These are phyloP conservation scores for Trypanosoma scelopori DNA, from an alignment of 208 protist genomes.

Conservation along the genomic window DNA sequence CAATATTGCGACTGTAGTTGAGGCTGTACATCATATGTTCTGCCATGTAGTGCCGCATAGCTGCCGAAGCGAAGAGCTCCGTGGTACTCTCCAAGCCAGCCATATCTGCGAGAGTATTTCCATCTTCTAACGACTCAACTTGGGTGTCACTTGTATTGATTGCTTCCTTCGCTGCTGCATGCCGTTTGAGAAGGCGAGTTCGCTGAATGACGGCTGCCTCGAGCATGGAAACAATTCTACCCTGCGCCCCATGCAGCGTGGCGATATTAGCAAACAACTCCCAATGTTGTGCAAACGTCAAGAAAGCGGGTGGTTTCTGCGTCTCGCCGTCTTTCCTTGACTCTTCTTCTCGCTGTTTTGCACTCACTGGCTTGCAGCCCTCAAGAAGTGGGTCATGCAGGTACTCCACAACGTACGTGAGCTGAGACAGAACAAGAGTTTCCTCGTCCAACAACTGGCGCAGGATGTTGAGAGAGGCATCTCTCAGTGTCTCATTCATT, in stretches of 20 bases:
- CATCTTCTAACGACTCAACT: neutral
- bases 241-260: conserved; percentile 50
- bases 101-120: neutral
- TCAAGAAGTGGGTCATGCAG: conserved; percentile 48
- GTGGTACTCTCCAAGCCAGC: neutral
- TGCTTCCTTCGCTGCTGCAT: conserved; percentile 14
- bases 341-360: neutral
- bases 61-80: conserved; percentile 27
- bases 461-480: conserved; percentile 52
- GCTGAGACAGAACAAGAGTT: conserved; percentile 37
- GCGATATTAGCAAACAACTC: conserved; percentile 74
- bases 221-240: conserved; percentile 45
- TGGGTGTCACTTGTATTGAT: neutral
- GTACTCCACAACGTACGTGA: conserved; percentile 71
- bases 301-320: conserved; percentile 23
- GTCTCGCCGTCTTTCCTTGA: neutral
- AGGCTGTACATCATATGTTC: conserved; percentile 83
- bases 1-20: conserved; percentile 61
- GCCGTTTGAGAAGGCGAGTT: conserved; percentile 36
- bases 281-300: conserved; percentile 49
- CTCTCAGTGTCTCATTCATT: neutral
- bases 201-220: conserved; percentile 33
- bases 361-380: conserved; percentile 8
- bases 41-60: conserved; percentile 58
- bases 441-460: conserved; percentile 67